Evolutionary conservation across 805 yeast genomes (phyloP), one percentile per base, ranked within the genome.

Genomic region (Ogataea neopini): DNA sequence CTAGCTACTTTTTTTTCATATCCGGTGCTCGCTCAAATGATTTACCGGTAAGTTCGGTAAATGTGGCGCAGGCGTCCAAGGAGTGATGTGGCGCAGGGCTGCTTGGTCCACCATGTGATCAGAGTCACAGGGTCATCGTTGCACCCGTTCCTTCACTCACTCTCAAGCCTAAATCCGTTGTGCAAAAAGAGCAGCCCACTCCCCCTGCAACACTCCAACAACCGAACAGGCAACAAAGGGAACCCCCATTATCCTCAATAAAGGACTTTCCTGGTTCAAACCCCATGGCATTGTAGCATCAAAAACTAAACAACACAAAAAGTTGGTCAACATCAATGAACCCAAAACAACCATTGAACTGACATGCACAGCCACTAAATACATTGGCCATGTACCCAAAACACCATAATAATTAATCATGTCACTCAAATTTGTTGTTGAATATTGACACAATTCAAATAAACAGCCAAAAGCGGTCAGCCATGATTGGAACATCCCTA

Each of bases 401-500:
- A 39, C 47, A 6, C 34, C 34, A 37, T 53, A 53, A 40, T 56
- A 56, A 6, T 41, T 28, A 20, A 41, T n/a, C 54, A 57, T 52
- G 41, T 46, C 51, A 38, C 38, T 46, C 47, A 56, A 42, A 34
- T 44, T 48, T 37, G 45, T 43, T n/a, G 61, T 57, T 4, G 61
- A 57, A 37, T 57, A 57, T 30, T 48, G 52, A 45, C 59, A 57
- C 29, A 56, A 33, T 44, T 57, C 61, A 40, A 57, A 54, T 11
- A 57, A 45, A 44, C 61, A 57, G 9, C 61, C 61, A 37, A 56
- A 45, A 2, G 52, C 50, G 1, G 57, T 52, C 15, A 56, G 36
- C 57, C 57, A 56, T 7, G 50, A 49, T 25, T 57, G 61, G 37
- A 47, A 52, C 28, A 44, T 42, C 18, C 40, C 38, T 4, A 56